Evolutionary conservation across 176 grass and related monocot genomes (phyloP).

Genomic region (maize (Zea mays)): Zm-B73-REFERENCE-NAM-5.0 NC_050101.1:114464001-114464500

Average conservation of each 20-base stretch:
- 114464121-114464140: background rate
- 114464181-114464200: constrained; percentile 42
- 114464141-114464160: constrained; percentile 7
- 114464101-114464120: too few relatives aligned
- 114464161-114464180: constrained; percentile 20
- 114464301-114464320: background rate
- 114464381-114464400: background rate
- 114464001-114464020: background rate
- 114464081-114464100: too few relatives aligned
- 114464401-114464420: background rate
- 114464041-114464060: too few relatives aligned
- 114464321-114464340: too few relatives aligned
- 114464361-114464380: background rate
- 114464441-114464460: background rate
- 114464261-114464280: background rate
- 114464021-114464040: background rate
- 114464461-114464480: background rate
- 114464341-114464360: background rate
- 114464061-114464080: too few relatives aligned
- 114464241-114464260: background rate
- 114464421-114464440: background rate
- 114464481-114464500: background rate
- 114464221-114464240: constrained; percentile 8
- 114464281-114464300: background rate
- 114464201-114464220: constrained; percentile 45